Evolutionary conservation across 1,284 basidiomycete species (phyloP).

Genomic region (Bjerkandera adusta): DNA sequence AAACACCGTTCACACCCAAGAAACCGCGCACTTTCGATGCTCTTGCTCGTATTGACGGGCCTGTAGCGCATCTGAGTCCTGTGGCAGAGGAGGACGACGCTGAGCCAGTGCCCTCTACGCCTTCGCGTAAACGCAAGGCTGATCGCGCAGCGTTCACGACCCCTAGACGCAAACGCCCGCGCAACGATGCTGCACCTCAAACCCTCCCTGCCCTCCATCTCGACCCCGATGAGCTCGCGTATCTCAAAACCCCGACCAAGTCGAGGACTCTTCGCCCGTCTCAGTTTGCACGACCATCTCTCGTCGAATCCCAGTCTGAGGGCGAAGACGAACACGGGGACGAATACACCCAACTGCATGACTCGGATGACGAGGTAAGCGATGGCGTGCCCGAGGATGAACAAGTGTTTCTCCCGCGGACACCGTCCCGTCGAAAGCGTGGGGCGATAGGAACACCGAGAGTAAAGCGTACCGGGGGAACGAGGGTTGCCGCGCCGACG

Average conservation of each 20-base stretch:
- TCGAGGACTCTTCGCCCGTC: conserved; percentile 3
- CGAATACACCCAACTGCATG: neutral
- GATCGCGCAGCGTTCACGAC: neutral
- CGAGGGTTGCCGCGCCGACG: conserved; percentile 50
- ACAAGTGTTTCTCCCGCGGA: conserved; percentile 6
- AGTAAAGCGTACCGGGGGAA: conserved; percentile 22
- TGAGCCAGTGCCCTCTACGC: neutral
- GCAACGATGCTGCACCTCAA: neutral
- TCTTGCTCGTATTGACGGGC: neutral
- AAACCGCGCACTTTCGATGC: conserved; percentile 5
- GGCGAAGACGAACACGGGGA: neutral
- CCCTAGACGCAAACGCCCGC: neutral
- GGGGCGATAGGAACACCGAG: conserved; percentile 18
- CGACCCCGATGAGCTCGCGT: too few species aligned
- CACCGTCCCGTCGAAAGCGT: conserved; percentile 19
- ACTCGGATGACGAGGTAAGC: conserved; percentile 9
- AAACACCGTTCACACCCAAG: conserved; percentile 6
- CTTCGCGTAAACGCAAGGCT: conserved; percentile 6
- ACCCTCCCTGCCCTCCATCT: too few species aligned
- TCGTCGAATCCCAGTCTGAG: conserved; percentile 10
- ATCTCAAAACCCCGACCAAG: neutral
- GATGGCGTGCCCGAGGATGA: conserved; percentile 11
- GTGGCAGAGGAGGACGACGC: neutral
- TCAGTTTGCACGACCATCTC: conserved; percentile 7
- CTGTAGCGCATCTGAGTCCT: neutral